Evolutionary conservation across 129 eudicot genomes (phyloP).

Genomic region (Chrysanthemum seticuspe): DNA sequence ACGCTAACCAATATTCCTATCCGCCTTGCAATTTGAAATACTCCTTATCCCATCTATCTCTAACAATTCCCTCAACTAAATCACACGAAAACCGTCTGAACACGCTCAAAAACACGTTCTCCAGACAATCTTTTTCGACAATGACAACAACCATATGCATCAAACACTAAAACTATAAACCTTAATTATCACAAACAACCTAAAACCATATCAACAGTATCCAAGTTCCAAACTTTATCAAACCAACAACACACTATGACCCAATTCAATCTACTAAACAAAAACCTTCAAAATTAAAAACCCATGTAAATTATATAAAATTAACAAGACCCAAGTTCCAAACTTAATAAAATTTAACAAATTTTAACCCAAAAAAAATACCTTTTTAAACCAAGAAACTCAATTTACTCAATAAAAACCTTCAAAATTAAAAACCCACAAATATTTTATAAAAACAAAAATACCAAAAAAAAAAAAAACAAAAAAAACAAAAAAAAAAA

Average conservation of each 20-base stretch:
- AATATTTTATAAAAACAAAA: no score
- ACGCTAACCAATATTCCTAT: constrained; percentile 21
- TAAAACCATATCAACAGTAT: constrained; percentile 35
- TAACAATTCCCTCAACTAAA: constrained; percentile 45
- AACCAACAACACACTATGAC: not conserved
- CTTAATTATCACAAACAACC: constrained; percentile 9
- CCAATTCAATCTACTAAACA: no score
- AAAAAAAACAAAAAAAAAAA: not conserved
- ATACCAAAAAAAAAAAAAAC: not conserved
- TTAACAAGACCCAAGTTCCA: constrained; percentile 18
- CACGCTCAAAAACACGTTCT: constrained; percentile 47
- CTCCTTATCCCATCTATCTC: constrained; percentile 89
- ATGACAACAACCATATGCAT: constrained; percentile 48
- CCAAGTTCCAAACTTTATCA: not conserved
- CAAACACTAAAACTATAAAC: constrained; percentile 36
- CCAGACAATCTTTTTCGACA: constrained; percentile 51
- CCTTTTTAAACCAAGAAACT: no score
- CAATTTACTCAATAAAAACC: no score
- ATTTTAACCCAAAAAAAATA: not conserved
- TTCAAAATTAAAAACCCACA: no score
- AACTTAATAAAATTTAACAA: not conserved
- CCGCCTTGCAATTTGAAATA: constrained; percentile 70
- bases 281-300: not conserved
- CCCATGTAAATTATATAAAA: constrained; percentile 6
- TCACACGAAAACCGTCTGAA: constrained; percentile 56